A percentile compares a stretch with the other conserved stretches of the same genome.
phyloP scores from a whole-genome alignment of 768 basidiomycete genomes.

The Nidula microcarpa region DNA sequence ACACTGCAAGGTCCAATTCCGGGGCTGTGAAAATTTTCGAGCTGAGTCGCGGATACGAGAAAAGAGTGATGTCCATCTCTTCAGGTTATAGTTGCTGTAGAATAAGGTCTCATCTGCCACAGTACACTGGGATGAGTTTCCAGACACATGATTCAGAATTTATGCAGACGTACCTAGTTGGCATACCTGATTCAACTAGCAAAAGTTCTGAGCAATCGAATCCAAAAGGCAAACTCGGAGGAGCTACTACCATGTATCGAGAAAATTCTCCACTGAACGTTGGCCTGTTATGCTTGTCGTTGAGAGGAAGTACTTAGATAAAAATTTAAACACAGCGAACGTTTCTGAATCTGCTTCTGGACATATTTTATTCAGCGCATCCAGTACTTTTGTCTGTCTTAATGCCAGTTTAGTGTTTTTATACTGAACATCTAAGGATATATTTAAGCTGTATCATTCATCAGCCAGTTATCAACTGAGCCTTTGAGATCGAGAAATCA shows the following conservation, averaged over 20 bases:
- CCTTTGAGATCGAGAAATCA: no score
- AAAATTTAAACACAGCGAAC: background rate
- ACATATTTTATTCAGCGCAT: background rate
- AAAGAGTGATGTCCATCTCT: background rate
- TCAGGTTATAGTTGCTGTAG: background rate
- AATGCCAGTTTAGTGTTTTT: background rate
- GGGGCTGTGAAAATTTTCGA: background rate
- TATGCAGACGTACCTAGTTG: background rate
- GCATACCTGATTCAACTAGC: background rate
- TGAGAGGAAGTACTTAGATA: background rate
- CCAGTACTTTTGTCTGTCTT: background rate
- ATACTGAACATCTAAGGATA: background rate
- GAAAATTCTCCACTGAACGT: background rate
- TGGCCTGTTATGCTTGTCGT: background rate
- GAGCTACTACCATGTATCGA: background rate
- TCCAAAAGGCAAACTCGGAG: background rate
- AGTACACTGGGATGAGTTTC: background rate
- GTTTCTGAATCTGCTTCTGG: background rate
- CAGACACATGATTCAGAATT: background rate
- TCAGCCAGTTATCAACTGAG: background rate
- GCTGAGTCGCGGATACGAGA: background rate
- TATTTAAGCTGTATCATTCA: constrained; percentile 1
- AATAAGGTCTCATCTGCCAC: background rate
- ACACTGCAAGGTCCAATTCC: background rate
- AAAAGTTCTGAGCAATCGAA: background rate